These are phyloP conservation scores for Cymbopogon flexuosus DNA, from an alignment of 202 grass and related monocot genomes.

Conservation along the genomic window DNA sequence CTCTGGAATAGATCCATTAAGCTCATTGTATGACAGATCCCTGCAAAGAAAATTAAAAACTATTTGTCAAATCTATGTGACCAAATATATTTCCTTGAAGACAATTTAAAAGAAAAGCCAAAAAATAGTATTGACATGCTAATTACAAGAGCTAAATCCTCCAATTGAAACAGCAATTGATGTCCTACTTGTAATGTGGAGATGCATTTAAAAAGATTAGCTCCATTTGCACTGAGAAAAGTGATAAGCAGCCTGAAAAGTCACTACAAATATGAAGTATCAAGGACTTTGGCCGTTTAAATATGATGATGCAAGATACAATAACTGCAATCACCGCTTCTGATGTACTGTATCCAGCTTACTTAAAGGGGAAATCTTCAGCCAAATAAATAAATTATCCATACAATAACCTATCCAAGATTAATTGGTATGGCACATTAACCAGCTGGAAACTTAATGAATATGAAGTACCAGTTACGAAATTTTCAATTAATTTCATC, in stretches of 20 bases:
- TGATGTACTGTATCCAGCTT: not conserved
- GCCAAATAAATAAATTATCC: not conserved
- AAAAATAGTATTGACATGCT: not conserved
- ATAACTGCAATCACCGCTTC: not conserved
- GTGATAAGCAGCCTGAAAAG: not conserved
- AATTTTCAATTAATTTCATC: not conserved
- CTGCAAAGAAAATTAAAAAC: conserved; percentile 33
- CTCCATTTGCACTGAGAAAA: not conserved
- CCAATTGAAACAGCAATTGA: not conserved
- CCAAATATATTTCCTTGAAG: not conserved
- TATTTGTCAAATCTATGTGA: not conserved
- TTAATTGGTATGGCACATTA: not conserved
- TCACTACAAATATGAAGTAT: conserved; percentile 2
- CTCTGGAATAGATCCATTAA: conserved; percentile 94
- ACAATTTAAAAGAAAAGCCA: no score
- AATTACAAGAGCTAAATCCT: not conserved
- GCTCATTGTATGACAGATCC: conserved; percentile 81
- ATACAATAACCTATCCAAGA: not conserved
- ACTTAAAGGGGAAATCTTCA: not conserved
- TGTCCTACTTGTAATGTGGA: not conserved
- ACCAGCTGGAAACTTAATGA: not conserved
- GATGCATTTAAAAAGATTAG: not conserved
- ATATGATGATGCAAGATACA: conserved; percentile 10
- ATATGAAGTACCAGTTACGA: not conserved
- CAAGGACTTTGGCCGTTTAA: not conserved